Evolutionary conservation across 106 monocot species (phyloP).

Genomic region (Dioscorea zingiberensis): DNA sequence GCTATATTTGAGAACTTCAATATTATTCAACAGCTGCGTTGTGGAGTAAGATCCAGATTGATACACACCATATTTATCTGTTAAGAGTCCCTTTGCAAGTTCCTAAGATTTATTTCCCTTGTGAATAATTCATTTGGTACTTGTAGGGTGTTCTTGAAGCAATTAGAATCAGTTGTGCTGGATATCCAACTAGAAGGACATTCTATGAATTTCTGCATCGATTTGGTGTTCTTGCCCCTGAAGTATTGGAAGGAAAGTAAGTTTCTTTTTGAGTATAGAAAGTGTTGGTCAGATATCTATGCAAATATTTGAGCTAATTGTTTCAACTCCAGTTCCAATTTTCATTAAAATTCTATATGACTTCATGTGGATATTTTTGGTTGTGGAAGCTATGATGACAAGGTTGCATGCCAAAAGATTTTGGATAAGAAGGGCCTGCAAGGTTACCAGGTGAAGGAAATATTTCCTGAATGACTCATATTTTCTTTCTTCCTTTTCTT

Average conservation of each 20-base stretch:
- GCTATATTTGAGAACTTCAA: slow-evolving; percentile 20
- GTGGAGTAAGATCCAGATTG: slow-evolving; percentile 15
- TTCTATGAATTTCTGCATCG: slow-evolving; percentile 77
- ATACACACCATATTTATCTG: background rate
- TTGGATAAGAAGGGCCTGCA: slow-evolving; percentile 18
- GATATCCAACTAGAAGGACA: slow-evolving; percentile 70
- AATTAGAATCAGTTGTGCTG: slow-evolving; percentile 83
- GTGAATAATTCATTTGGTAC: background rate
- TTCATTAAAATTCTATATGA: background rate
- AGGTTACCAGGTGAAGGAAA: slow-evolving; percentile 42
- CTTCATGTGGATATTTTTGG: background rate
- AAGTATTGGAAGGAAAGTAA: slow-evolving; percentile 59
- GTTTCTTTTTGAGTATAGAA: background rate
- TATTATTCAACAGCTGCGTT: slow-evolving; percentile 24
- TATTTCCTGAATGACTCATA: background rate
- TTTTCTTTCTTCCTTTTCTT: no score
- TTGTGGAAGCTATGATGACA: slow-evolving; percentile 37
- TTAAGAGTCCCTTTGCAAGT: background rate
- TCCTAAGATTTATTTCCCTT: background rate
- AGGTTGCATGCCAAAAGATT: slow-evolving; percentile 12
- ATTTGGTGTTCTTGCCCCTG: slow-evolving; percentile 68
- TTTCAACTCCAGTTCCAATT: no score
- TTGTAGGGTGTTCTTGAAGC: slow-evolving; percentile 78
- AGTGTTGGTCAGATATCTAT: no score
- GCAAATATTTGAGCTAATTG: no score